Percentiles rank a stretch among this genome's conserved stretches.
Evolutionary conservation across 2,329 filamentous ascomycete species (phyloP).

Genomic region (Botryotinia globosa): DNA sequence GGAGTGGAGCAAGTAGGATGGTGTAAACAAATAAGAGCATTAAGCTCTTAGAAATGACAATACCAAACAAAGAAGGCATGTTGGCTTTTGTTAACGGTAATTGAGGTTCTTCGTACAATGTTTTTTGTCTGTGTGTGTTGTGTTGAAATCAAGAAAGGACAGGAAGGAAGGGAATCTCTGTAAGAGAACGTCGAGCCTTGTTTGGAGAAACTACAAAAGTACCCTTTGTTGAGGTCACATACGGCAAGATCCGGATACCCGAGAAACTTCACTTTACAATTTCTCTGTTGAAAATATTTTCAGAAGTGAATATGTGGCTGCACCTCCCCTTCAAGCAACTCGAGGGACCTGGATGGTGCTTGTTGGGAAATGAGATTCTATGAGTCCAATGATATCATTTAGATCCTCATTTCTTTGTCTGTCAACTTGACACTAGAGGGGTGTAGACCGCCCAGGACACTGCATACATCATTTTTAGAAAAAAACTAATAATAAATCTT

Average conservation of each 20-base stretch:
- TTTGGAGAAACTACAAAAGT: background rate
- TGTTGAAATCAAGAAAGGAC: background rate
- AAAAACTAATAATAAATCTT: background rate
- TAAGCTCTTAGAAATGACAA: background rate
- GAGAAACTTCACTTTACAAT: background rate
- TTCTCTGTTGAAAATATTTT: background rate
- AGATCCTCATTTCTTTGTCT: background rate
- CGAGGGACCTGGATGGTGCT: background rate
- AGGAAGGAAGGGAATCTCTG: background rate
- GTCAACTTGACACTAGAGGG: background rate
- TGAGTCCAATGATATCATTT: background rate
- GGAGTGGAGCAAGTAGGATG: background rate
- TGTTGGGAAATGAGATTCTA: background rate
- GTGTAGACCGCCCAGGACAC: too few relatives aligned
- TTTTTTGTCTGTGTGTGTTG: background rate
- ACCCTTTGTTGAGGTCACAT: background rate
- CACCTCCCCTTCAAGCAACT: background rate
- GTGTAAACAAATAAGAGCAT: background rate
- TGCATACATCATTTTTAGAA: too few relatives aligned
- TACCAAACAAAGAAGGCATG: background rate
- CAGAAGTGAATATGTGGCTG: background rate
- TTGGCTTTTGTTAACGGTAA: background rate
- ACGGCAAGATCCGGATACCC: background rate
- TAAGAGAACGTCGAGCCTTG: background rate
- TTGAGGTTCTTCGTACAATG: background rate